A percentile compares a stretch with the other conserved stretches of the same genome.
These are phyloP conservation scores for Clonostachys rosea DNA, from an alignment of 2,329 filamentous ascomycete genomes.

Conservation along the genomic window DNA sequence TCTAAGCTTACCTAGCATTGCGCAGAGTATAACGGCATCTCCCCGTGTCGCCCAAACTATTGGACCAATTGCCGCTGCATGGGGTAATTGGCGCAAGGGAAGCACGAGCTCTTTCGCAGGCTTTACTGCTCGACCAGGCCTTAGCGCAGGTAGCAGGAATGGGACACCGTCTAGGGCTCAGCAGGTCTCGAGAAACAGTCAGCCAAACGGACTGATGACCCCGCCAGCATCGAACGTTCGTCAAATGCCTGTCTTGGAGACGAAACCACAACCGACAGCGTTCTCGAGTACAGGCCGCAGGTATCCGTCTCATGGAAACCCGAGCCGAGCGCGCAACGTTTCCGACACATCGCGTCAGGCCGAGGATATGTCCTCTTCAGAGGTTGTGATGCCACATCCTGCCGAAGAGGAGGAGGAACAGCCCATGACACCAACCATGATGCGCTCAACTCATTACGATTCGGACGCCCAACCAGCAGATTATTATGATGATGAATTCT, in stretches of 20 bases:
- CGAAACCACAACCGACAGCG: slow-evolving; percentile 49
- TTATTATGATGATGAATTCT: slow-evolving; percentile 57
- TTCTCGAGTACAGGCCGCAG: slow-evolving; percentile 57
- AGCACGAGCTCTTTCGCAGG: slow-evolving; percentile 44
- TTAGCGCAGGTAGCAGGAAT: slow-evolving; percentile 31
- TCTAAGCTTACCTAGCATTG: slow-evolving; percentile 68
- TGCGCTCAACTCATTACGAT: slow-evolving; percentile 54
- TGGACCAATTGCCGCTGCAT: slow-evolving; percentile 78
- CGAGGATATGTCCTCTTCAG: too few relatives aligned
- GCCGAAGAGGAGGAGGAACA: slow-evolving; percentile 18
- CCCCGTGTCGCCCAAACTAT: slow-evolving; percentile 83
- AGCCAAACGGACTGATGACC: slow-evolving; percentile 79
- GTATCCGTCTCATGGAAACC: slow-evolving; percentile 40
- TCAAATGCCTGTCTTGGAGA: slow-evolving; percentile 45
- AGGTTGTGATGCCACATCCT: too few relatives aligned
- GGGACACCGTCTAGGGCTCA: slow-evolving; percentile 59
- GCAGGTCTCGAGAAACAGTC: slow-evolving; percentile 46
- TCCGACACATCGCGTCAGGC: too few relatives aligned
- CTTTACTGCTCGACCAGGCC: slow-evolving; percentile 40
- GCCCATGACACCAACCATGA: slow-evolving; percentile 58
- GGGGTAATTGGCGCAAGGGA: slow-evolving; percentile 86
- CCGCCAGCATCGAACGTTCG: slow-evolving; percentile 76
- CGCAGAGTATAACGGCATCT: slow-evolving; percentile 71
- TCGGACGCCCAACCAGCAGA: slow-evolving; percentile 54
- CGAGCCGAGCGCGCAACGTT: slow-evolving; percentile 15